Base-by-base conservation (phyloP, 768 basidiomycete species). In the Amanita subjunquillea region DNA sequence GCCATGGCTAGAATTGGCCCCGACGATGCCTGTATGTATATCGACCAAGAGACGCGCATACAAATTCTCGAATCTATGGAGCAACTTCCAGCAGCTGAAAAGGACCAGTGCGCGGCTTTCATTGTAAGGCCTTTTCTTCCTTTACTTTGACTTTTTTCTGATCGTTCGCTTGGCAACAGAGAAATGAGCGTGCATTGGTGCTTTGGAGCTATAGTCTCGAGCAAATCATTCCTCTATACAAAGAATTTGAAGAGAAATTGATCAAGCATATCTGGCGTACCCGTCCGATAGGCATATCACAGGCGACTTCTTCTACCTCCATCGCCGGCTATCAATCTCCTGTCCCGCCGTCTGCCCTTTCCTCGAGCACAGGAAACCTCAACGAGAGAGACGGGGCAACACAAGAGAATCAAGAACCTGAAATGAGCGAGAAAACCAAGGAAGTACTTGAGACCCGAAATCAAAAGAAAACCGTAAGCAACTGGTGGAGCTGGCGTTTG, bases 61-160 rank as follows among this genome's bases (percentile, higher is more conserved):
- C 91, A 94, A 62, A 80, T 94, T 54, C 67, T 94, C 20, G 82
- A 83, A 50, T 76, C 76, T 37, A 80, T 92, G 57, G 63, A 68
- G 34, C 72, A 76, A 47, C 71, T 94, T 34, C 83, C 85, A 2
- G 70, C 77, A 36, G 90, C 89, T 3, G 87, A 92, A 62, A 91
- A 91, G 69, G 90, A 92, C 50, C 89, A 91, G 58, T 90, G 86
- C 45, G 90, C 83, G 15, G 91, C 91, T 1, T 93, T 93, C 59
- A 79, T 91, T 49, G 74, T 74, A 61, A 49, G 70, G 67, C 41
- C 39, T 37, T 29, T 12, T 5, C 9, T 38, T 3, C n/a, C 22
- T 45, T 36, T 4, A 7, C 4, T 22, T 22, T 36, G 39, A 13
- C 46, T 10, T 6, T 46, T 17, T 5, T 17, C 22, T 44, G 12